phyloP scores from a whole-genome alignment of 371 early-diverging fungal genomes.

The Apophysomyces trapeziformis region DNA sequence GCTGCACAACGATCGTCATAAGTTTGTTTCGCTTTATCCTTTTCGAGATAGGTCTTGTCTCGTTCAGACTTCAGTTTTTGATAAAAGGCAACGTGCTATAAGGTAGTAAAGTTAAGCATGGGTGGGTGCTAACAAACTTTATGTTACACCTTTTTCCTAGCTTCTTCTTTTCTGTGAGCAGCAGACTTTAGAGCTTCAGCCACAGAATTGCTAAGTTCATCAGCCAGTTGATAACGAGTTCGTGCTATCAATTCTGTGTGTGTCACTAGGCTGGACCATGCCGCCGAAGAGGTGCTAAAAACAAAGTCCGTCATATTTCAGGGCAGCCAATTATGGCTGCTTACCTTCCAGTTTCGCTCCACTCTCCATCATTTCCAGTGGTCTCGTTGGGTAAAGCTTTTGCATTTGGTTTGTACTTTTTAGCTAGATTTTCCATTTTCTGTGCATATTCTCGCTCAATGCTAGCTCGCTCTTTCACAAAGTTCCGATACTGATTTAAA shows the following conservation, averaged over 20 bases:
- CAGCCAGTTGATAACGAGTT: conserved; percentile 61
- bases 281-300: conserved; percentile 23
- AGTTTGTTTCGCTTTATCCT: conserved; percentile 69
- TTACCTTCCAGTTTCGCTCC: conserved; percentile 44
- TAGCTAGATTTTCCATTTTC: conserved; percentile 69
- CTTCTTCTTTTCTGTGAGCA: conserved; percentile 69
- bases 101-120: not conserved
- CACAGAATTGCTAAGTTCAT: conserved; percentile 54
- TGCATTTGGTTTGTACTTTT: conserved; percentile 58
- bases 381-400: conserved; percentile 29
- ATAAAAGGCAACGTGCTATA: conserved; percentile 71
- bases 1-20: conserved; percentile 76
- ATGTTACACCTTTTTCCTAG: conserved; percentile 71
- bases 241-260: conserved; percentile 65
- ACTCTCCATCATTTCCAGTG: conserved; percentile 37
- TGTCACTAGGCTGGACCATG: conserved; percentile 63
- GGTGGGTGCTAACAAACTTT: not conserved
- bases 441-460: conserved; percentile 81
- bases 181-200: conserved; percentile 64
- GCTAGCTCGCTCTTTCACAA: conserved; percentile 71
- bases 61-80: conserved; percentile 67
- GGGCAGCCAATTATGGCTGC: not conserved
- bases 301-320: conserved; percentile 3
- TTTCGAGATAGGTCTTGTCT: conserved; percentile 68
- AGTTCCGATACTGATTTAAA: conserved; percentile 72